Evolutionary conservation across 352 stramenopile genomes (phyloP), one percentile per base, ranked within the genome.

Genomic region (Globisporangium megalacanthum): DNA sequence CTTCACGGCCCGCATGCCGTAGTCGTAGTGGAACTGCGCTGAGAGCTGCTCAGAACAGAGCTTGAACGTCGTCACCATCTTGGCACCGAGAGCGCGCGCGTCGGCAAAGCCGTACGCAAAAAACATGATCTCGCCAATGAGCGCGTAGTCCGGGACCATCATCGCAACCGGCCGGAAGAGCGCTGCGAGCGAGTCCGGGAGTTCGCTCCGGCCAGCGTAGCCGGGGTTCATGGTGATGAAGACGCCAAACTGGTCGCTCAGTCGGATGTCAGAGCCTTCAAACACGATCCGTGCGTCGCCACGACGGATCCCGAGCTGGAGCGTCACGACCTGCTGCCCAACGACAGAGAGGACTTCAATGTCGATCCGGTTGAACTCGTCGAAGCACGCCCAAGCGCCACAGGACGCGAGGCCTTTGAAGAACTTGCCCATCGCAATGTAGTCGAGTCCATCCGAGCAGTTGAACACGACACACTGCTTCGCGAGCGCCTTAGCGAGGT

Each of bases 381-480:
- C 84, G 56, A 95, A 95, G 55, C 86, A 95, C 1, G 86, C 85
- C 83, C 94, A 98, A 0, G 94, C 94, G 33, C 94, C 94, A 61
- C 89, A 98, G 0, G 87, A 95, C 20, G 93, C 94, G 10, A 98
- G 68, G 0, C 94, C 94, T 56, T 97, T 97, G 58, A 97, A 97
- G 58, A 97, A 97, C 58, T 98, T 98, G 11, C 86, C 92, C 92
- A 98, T 98, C 8, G 91, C 92, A 15, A 97, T 93, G 64, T 97
- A 98, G 65, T 98, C 92, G 7, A 98, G 69, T 50, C 91, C 90
- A 60, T 97, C 91, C 0, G 88, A 97, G 58, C 91, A 97, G 58
- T 97, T 94, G 57, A 94, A 98, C 35, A 98, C 94, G 39, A 98
- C 93, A 64, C 94, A 98, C 64, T 98, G 94, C 54, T 97, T 98